A percentile compares a stretch with the other conserved stretches of the same genome.
Evolutionary conservation across 192 early-diverging fungal genomes (phyloP).

Genomic region (Coemansia sp.): DNA sequence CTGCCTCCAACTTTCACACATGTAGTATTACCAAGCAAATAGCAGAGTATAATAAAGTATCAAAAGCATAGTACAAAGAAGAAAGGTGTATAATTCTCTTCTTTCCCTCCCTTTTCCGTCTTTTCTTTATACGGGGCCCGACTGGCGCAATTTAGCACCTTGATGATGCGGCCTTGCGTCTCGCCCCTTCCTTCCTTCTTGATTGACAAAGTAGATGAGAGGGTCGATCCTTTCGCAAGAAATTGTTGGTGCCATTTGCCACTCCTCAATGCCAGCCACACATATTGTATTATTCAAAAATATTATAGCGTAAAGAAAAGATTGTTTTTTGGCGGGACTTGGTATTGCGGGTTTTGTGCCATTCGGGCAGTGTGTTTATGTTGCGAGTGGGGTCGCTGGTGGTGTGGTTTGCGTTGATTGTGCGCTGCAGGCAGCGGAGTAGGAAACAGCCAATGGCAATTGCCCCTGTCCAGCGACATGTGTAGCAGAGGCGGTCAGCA

Average conservation of each 20-base stretch:
- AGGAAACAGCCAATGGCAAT: no score
- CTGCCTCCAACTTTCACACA: neutral
- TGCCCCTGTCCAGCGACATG: no score
- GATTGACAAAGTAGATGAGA: neutral
- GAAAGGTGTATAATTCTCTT: neutral
- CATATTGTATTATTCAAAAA: no score
- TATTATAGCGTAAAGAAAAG: no score
- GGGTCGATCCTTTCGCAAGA: neutral
- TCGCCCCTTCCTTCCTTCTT: neutral
- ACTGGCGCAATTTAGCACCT: neutral
- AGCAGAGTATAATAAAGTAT: neutral
- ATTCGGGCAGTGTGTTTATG: no score
- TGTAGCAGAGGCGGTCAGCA: no score
- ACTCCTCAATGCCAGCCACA: neutral
- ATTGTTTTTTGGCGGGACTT: no score
- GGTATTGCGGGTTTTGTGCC: no score
- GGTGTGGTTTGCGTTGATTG: no score
- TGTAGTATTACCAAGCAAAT: neutral
- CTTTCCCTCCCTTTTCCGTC: no score
- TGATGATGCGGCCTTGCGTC: neutral
- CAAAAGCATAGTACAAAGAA: neutral
- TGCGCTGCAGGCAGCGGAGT: no score
- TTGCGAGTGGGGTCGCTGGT: no score
- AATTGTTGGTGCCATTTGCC: neutral
- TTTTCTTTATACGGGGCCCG: neutral